These are phyloP conservation scores for Aspergillus taichungensis DNA, from an alignment of 495 filamentous ascomycete genomes.

Conservation along the genomic window DNA sequence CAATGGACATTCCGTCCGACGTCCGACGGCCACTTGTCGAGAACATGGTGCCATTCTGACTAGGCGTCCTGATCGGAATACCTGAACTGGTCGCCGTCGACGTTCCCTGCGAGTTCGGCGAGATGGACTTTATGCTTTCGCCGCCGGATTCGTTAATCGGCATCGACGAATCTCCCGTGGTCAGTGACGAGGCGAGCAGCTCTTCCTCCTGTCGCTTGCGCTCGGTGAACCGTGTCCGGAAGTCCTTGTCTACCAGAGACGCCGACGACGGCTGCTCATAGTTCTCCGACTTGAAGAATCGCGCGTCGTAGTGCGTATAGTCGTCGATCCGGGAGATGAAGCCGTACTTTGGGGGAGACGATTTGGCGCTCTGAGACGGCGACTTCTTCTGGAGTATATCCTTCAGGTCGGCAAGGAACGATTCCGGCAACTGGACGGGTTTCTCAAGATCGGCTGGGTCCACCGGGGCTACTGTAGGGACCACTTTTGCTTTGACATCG, in stretches of 20 bases:
- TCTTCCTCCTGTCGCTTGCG: constrained; percentile 8
- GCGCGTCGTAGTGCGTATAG: constrained; percentile 6
- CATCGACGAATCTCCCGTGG: too few species aligned
- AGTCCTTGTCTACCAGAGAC: constrained; percentile 22
- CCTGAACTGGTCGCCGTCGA: constrained; percentile 4
- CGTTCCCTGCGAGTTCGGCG: constrained; percentile 1
- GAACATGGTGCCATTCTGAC: background rate
- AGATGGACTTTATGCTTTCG: background rate
- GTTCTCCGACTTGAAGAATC: constrained; percentile 11
- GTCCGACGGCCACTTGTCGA: background rate
- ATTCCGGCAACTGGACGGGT: background rate
- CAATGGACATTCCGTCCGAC: background rate
- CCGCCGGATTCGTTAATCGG: background rate
- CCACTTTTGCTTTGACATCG: background rate
- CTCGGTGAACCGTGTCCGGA: constrained; percentile 22
- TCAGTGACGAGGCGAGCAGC: constrained; percentile 4
- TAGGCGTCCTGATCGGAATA: constrained; percentile 1
- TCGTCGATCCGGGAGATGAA: constrained; percentile 6
- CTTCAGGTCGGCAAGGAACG: constrained; percentile 7
- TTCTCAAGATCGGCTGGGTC: background rate
- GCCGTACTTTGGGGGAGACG: constrained; percentile 3
- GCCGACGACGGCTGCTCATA: constrained; percentile 14
- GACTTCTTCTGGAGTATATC: constrained; percentile 4
- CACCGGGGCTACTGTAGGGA: background rate
- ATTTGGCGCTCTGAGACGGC: background rate